A percentile compares a stretch with the other conserved stretches of the same genome.
These are phyloP conservation scores for Penicillium hesseltinei DNA, from an alignment of 2,329 filamentous ascomycete genomes.

Conservation along the genomic window DNA sequence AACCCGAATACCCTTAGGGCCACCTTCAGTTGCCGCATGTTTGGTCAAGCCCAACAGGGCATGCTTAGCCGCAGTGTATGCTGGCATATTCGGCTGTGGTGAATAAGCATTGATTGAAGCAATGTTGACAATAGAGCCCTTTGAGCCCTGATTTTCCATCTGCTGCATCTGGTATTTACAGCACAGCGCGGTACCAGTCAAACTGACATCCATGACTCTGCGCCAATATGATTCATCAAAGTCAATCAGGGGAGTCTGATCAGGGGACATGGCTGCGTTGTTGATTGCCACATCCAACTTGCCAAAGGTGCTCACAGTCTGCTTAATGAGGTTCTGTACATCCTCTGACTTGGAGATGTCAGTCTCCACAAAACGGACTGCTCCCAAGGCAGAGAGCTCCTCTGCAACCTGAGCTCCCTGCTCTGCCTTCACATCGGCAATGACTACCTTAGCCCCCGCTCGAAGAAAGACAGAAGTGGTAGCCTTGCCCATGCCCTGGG, in stretches of 20 bases:
- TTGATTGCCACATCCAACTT: constrained; percentile 47
- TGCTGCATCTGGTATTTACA: constrained; percentile 40
- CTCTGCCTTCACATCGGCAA: constrained; percentile 68
- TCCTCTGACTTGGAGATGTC: constrained; percentile 32
- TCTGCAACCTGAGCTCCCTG: constrained; percentile 15
- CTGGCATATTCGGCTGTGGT: constrained; percentile 38
- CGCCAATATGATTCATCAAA: constrained; percentile 36
- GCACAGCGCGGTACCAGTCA: constrained; percentile 39
- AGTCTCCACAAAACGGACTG: constrained; percentile 23
- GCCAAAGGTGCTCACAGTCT: constrained; percentile 38
- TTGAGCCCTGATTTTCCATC: constrained; percentile 35
- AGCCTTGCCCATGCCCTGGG: constrained; percentile 34
- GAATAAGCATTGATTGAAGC: constrained; percentile 40
- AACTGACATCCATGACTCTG: constrained; percentile 40
- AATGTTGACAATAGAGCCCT: constrained; percentile 44
- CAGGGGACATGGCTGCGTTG: constrained; percentile 34
- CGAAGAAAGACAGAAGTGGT: constrained; percentile 62
- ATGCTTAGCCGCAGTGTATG: constrained; percentile 46
- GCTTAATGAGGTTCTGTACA: constrained; percentile 30
- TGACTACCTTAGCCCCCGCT: constrained; percentile 74
- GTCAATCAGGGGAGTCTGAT: constrained; percentile 30
- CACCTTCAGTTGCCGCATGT: constrained; percentile 35
- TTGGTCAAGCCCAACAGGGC: constrained; percentile 47
- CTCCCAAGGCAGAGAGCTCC: constrained; percentile 15
- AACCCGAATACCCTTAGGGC: constrained; percentile 34